Percentiles rank a stretch among this genome's conserved stretches.
Evolutionary conservation across 129 eudicot genomes (phyloP).

Genomic region (Deinandra increscens): DNA sequence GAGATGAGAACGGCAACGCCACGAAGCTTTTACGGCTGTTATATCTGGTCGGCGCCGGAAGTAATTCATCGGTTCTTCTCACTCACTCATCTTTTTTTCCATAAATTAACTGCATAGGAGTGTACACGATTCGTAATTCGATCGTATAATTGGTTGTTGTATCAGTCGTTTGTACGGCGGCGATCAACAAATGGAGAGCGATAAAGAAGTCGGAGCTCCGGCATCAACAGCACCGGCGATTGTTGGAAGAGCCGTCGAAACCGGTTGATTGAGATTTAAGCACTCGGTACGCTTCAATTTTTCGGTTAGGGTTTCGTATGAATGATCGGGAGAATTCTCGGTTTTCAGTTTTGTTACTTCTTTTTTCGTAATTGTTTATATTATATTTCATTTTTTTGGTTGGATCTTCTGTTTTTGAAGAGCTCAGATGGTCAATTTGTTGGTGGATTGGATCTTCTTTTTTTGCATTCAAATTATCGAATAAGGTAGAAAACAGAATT

Average conservation of each 20-base stretch:
- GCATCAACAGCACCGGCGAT: constrained; percentile 36
- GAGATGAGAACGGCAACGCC: constrained; percentile 53
- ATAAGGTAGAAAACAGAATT: too few relatives aligned
- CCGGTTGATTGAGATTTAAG: constrained; percentile 31
- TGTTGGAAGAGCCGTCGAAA: constrained; percentile 39
- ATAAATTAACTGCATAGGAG: background rate
- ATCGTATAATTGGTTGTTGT: constrained; percentile 15
- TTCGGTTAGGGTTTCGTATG: constrained; percentile 17
- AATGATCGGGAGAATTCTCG: background rate
- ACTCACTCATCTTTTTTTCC: background rate
- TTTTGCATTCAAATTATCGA: too few relatives aligned
- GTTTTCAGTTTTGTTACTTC: background rate
- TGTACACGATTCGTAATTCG: too few relatives aligned
- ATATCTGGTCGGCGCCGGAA: constrained; percentile 75
- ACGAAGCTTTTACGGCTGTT: constrained; percentile 55
- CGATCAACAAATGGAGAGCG: constrained; percentile 61
- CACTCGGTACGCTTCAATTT: background rate
- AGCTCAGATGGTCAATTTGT: background rate
- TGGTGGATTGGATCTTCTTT: background rate
- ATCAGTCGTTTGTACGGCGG: constrained; percentile 64
- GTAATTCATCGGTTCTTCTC: constrained; percentile 36
- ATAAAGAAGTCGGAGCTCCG: constrained; percentile 42
- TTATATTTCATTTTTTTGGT: background rate
- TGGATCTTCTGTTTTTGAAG: background rate
- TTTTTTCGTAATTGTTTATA: background rate